These are phyloP conservation scores for Hibiscus mutabilis DNA, from an alignment of 345 rosid genomes.

Conservation along the genomic window DNA sequence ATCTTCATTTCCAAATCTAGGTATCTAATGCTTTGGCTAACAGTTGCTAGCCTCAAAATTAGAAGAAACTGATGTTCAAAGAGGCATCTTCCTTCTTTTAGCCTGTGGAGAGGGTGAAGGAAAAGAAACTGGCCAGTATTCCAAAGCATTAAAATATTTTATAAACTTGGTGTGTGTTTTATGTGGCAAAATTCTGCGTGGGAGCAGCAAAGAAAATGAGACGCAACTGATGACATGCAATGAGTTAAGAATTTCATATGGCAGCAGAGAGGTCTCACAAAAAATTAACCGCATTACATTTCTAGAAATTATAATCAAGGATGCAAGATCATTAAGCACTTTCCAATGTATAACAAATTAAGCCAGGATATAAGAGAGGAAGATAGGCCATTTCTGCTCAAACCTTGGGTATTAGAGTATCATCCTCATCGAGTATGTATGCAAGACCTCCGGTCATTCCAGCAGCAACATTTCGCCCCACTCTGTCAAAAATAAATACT, in stretches of 20 bases:
- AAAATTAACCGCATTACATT: background rate
- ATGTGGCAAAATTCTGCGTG: background rate
- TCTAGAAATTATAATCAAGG: background rate
- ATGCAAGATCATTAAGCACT: background rate
- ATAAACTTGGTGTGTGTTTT: background rate
- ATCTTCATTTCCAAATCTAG: background rate
- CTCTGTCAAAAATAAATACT: constrained; percentile 45
- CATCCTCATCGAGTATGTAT: constrained; percentile 86
- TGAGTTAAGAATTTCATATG: background rate
- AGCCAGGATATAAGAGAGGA: background rate
- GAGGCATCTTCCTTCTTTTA: background rate
- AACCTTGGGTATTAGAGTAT: constrained; percentile 86
- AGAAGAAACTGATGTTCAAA: background rate
- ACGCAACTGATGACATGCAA: background rate
- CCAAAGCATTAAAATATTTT: background rate
- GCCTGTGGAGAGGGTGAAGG: background rate
- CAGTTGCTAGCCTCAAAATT: background rate
- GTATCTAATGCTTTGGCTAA: background rate
- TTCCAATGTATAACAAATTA: background rate
- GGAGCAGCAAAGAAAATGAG: background rate
- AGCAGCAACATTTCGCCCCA: constrained; percentile 98
- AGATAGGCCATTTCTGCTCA: constrained; percentile 2
- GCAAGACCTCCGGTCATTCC: constrained; percentile 99
- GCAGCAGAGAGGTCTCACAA: background rate
- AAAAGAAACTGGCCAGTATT: background rate